These are phyloP conservation scores for Pleurozium schreberi DNA, from an alignment of 225 moss, liverwort and hornwort genomes.

Conservation along the genomic window DNA sequence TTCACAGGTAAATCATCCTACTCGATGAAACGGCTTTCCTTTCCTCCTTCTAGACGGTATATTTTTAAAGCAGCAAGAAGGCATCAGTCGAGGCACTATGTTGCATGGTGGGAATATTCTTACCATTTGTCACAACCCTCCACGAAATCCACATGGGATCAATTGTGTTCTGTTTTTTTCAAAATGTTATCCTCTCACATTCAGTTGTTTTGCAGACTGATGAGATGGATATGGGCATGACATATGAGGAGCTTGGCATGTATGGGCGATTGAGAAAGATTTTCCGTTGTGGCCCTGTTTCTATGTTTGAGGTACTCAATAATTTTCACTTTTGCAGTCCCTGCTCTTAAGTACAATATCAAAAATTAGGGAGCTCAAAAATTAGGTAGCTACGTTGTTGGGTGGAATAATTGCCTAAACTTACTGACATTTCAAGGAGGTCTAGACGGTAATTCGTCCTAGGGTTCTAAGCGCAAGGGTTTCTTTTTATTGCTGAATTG, in stretches of 20 bases:
- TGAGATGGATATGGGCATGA: slow-evolving; percentile 94
- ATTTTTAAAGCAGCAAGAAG: neutral
- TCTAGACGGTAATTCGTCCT: neutral
- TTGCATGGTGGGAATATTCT: neutral
- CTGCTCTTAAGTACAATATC: neutral
- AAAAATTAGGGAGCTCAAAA: too few relatives aligned
- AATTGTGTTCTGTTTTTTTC: neutral
- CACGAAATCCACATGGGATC: neutral
- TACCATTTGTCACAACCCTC: neutral
- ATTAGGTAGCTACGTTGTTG: neutral
- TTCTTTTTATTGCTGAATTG: neutral
- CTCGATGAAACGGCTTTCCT: neutral
- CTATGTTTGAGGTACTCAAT: slow-evolving; percentile 73
- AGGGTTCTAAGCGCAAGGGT: neutral
- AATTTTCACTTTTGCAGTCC: neutral
- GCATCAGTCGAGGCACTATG: neutral
- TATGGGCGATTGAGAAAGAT: slow-evolving; percentile 83
- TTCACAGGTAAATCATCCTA: slow-evolving; percentile 27
- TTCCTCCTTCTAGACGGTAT: neutral
- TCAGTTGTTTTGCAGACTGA: slow-evolving; percentile 36
- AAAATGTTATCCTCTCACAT: neutral
- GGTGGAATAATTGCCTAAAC: neutral
- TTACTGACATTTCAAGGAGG: neutral
- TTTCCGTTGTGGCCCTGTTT: slow-evolving; percentile 77
- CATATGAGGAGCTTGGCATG: slow-evolving; percentile 90